Conservation (phyloP, 148 eudicot genomes). For the Rhododendron griersonianum region DNA sequence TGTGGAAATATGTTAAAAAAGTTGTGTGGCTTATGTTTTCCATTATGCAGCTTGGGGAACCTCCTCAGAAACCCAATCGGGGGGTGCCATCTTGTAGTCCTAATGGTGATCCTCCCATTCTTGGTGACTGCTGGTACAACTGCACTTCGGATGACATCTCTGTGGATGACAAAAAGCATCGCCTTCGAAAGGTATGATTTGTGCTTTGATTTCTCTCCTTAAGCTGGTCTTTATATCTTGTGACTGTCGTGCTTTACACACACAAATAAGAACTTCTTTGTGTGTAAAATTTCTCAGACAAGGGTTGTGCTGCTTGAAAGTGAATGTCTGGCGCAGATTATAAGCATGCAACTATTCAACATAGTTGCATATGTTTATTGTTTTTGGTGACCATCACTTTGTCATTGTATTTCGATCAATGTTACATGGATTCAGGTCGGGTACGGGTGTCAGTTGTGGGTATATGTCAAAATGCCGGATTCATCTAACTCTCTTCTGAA, state of each 20-base stretch:
- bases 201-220: conserved; percentile 2
- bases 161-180: conserved; percentile 75
- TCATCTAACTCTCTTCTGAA: not conserved
- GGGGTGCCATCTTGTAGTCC: conserved; percentile 75
- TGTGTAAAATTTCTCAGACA: not conserved
- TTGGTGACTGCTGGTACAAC: conserved; percentile 96
- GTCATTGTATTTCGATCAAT: not conserved
- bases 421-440: not conserved
- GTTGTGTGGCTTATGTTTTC: conserved; percentile 4
- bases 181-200: conserved; percentile 67
- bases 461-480: not conserved
- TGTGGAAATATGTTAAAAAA: not conserved
- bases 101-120: conserved; percentile 65
- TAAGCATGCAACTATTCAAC: no score
- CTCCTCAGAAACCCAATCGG: conserved; percentile 47
- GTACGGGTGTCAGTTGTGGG: not conserved
- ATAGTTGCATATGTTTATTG: not conserved
- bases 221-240: not conserved
- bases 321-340: conserved; percentile 1
- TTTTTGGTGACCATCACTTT: not conserved
- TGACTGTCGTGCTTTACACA: not conserved
- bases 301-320: not conserved
- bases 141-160: conserved; percentile 88
- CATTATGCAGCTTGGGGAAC: conserved; percentile 80
- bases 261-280: not conserved